These are phyloP conservation scores for Dimocarpus longan DNA, from an alignment of 345 rosid genomes.

Conservation along the genomic window DNA sequence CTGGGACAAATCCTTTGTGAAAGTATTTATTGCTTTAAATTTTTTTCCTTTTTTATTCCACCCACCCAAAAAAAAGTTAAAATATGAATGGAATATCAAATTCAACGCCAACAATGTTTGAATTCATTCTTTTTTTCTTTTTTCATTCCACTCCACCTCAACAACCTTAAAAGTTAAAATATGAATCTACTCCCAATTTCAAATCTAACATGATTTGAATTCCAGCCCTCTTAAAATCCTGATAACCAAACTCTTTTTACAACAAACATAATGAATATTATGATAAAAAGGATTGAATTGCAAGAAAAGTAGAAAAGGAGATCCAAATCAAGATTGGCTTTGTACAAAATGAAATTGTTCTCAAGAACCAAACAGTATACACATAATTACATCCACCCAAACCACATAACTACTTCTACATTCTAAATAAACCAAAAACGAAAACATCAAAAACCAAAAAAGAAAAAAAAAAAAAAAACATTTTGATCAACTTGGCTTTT, in stretches of 20 bases:
- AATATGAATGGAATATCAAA: too few relatives aligned
- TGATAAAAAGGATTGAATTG: neutral
- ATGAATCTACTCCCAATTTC: neutral
- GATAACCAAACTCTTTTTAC: too few relatives aligned
- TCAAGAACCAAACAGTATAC: constrained; percentile 24
- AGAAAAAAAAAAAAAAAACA: neutral
- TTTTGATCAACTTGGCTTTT: neutral
- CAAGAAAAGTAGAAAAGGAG: neutral
- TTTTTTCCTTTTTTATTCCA: too few relatives aligned
- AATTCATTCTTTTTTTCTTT: too few relatives aligned
- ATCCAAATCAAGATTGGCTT: neutral
- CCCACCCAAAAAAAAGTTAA: too few relatives aligned
- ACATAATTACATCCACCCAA: constrained; percentile 32
- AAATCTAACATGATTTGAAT: neutral
- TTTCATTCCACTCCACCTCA: too few relatives aligned
- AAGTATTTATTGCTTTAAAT: neutral
- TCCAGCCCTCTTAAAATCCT: too few relatives aligned
- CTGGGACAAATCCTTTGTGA: too few relatives aligned
- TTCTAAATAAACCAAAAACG: neutral
- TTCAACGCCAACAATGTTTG: too few relatives aligned
- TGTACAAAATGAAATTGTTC: constrained; percentile 16
- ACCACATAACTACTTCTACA: constrained; percentile 7
- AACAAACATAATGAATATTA: too few relatives aligned
- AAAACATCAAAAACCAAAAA: neutral
- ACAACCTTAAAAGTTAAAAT: neutral